Base-by-base conservation (phyloP, 2,329 filamentous ascomycete genomes). In the Penicillium decumbens region DNA sequence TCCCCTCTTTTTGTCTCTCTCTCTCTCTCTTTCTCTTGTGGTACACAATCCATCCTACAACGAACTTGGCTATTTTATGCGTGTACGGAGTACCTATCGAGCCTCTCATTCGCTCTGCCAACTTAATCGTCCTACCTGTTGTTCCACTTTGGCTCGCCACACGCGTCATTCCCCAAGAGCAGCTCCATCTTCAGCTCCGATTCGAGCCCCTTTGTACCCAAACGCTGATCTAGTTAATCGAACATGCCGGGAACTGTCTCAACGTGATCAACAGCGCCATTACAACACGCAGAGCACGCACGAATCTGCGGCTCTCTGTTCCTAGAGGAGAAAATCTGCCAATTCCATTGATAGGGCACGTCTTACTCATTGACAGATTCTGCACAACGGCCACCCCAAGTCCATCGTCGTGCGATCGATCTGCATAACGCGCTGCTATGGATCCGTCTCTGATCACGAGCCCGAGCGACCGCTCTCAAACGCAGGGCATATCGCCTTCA, bases 71-170 rank as follows among this genome's bases (percentile, higher is more conserved):
- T 25, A 6, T 15, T 18, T 18, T 18, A 18, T 18, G 6, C 6
- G 20, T 37, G 33, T 23, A 23, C 33, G 23, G 12, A n/a, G 23
- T 40, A 7, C 24, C 10, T 27, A 25, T 40, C 38, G n/a, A 27
- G 24, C 38, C 3, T 25, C 30, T 33, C 27, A 23, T 47, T 51
- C 23, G 15, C 20, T 43, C 35, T 37, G 30, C 37, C 43, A 40
- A 41, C 23, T 47, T 25, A 9, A 18, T 18, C 18, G 35, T 39
- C 18, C 28, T 37, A 35, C 47, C 41, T 51, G 33, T 51, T 54
- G 49, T 56, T 55, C 48, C 49, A 51, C 54, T 10, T 45, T 49
- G 44, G 25, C 41, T 60, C 49, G 59, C 59, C 59, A 60, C 56
- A 46, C 53, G 51, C 58, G 58, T 60, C 58, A 59, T 58, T 43